phyloP scores from a whole-genome alignment of 495 filamentous ascomycete species.

The Chlorociboria aeruginascens region DNA sequence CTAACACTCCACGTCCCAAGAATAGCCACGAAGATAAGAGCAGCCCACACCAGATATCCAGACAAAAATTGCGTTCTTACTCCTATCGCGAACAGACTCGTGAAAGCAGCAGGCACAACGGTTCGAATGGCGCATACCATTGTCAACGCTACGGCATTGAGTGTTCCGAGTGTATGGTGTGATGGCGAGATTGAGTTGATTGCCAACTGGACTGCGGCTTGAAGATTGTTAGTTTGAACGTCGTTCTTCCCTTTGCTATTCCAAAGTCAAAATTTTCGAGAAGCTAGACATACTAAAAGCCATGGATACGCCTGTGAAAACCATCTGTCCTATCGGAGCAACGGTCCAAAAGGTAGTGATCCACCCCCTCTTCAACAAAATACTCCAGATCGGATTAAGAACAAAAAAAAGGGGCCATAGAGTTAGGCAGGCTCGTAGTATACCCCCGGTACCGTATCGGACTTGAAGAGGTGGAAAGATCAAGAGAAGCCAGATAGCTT shows the following conservation, averaged over 20 bases:
- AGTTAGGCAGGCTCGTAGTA: conserved; percentile 39
- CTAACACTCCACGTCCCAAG: conserved; percentile 29
- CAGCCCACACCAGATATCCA: conserved; percentile 56
- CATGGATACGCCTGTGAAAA: conserved; percentile 53
- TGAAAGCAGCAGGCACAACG: conserved; percentile 46
- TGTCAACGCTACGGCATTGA: conserved; percentile 53
- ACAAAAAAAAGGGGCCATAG: conserved; percentile 49
- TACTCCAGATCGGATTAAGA: conserved; percentile 35
- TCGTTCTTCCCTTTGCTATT: too few relatives aligned
- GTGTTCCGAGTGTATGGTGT: conserved; percentile 42
- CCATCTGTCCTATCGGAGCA: conserved; percentile 23
- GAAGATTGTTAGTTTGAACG: conserved; percentile 4
- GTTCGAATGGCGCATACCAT: conserved; percentile 38
- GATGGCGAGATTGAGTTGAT: conserved; percentile 54
- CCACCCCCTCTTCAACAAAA: conserved; percentile 32
- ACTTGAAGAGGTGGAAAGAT: conserved; percentile 49
- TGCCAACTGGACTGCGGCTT: conserved; percentile 47
- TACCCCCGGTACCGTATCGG: conserved; percentile 45
- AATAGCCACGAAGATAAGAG: conserved; percentile 36
- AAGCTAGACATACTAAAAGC: conserved; percentile 35
- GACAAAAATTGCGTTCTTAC: conserved; percentile 39
- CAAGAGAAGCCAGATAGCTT: conserved; percentile 53
- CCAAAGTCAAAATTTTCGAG: neutral
- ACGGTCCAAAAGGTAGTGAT: conserved; percentile 43
- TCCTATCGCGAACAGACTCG: conserved; percentile 50